Base-by-base conservation (phyloP, 169 alveolate genomes). In the Plasmodium inui region DNA sequence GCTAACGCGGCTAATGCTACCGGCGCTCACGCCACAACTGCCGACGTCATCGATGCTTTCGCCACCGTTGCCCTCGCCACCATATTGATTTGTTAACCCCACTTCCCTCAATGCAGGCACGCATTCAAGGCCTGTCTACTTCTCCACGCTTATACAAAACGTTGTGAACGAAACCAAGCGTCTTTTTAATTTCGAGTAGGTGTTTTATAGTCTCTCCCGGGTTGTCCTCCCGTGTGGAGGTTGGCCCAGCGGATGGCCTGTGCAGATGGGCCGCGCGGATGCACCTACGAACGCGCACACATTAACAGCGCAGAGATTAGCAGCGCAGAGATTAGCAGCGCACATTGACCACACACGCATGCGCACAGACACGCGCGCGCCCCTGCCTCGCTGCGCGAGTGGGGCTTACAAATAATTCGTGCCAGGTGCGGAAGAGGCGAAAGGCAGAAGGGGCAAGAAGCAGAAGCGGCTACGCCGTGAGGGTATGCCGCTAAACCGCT, bases 81-180 rank as follows among this genome's bases (percentile, higher is more conserved):
- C 76, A 22, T 10, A 67, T 22, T 1, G 39, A 67, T 67, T 67
- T 67, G 2, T 22, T 19, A 67, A 80, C 34, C 57, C 57, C 70
- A 8, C 61, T 72, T 74, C 61, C 61, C 79, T 76, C 41, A 85
- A 85, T 74, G 84, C 93, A 85, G 93, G 93, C 80, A 85, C 93
- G 71, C 84, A 74, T 32, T 85, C 93, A 26, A 73, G 93, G 80
- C 93, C 93, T 85, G 93, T 85, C 46, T 74, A 85, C 67, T 85
- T 85, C 26, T 50, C 85, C 39, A 73, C 93, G 44, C 30, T 85
- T 28, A 74, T 85, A 55, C 34, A 76, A 85, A 73, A 82, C 34
- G 78, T 76, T 3, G 34, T 85, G 39, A 34, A 67, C 30, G 82
- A 74, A 73, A 85, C 82, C 46, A 85, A 67, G 76, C 84, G 76